Evolutionary conservation across 495 filamentous ascomycete species (phyloP).

Genomic region (Annulohypoxylon maeteangense): DNA sequence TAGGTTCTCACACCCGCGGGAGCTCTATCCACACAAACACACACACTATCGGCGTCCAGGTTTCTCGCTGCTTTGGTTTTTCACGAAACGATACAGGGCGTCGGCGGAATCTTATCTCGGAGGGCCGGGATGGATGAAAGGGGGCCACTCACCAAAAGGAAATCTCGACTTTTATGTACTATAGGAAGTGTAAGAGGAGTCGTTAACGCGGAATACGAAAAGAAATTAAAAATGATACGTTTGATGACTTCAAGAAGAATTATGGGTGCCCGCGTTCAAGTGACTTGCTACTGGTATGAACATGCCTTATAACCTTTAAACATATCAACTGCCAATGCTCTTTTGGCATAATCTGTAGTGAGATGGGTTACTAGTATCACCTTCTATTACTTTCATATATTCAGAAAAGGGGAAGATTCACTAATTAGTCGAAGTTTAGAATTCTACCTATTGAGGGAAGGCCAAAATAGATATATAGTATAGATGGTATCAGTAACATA

Average conservation of each 20-base stretch:
- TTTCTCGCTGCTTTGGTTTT: conserved; percentile 31
- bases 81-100: conserved; percentile 25
- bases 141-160: conserved; percentile 23
- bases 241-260: background rate
- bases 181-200: conserved; percentile 32
- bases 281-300: background rate
- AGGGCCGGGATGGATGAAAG: conserved; percentile 10
- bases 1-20: conserved; percentile 20
- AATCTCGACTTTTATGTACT: conserved; percentile 45
- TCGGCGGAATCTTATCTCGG: conserved; percentile 24
- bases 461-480: conserved; percentile 10
- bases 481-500: conserved; percentile 24
- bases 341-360: too few species aligned
- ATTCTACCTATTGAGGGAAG: too few species aligned
- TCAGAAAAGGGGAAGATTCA: too few species aligned
- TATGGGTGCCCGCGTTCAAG: background rate
- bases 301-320: too few species aligned
- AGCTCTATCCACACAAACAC: background rate
- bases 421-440: too few species aligned
- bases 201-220: conserved; percentile 14
- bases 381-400: too few species aligned
- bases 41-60: conserved; percentile 31
- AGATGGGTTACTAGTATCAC: too few species aligned
- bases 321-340: too few species aligned
- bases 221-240: conserved; percentile 3